Evolutionary conservation across 306 rosid genomes (phyloP), one percentile per base, ranked within the genome.

Genomic region (Cucurbita ficifolia): DNA sequence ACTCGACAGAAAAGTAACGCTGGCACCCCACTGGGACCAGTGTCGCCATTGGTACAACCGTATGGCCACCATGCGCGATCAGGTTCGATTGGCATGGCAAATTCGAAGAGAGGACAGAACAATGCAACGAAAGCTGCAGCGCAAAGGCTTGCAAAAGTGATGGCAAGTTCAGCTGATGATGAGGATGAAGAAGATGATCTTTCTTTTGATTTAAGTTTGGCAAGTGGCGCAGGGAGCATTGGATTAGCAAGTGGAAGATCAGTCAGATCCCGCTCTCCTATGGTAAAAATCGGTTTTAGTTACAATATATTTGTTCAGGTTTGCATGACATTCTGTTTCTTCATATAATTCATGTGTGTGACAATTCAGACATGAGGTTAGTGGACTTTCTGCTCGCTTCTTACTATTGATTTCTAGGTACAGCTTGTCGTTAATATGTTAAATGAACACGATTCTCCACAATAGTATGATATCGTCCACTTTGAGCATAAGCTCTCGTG

Each of bases 101-200:
- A 70, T 40, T 45, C 76, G 29, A 83, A 86, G 83, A 89, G 88
- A 83, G 80, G 86, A 4, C 96, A 83, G 88, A 91, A 84, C 79
- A 78, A 2, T 22, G 87, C 92, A 14, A 81, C 95, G 7, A 90
- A 89, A 83, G 97, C 99, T 7, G 97, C 99, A 1, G 99, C 99
- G 1, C 96, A 91, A 72, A 86, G 97, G 82, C 96, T 94, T n/a
- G 99, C 96, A n/a, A 92, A 87, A 76, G 97, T 89, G 45, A 94
- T 94, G 99, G 84, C 99, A 61, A 76, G 83, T 72, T 87, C 79
- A 2, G 81, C 75, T 7, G 86, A 82, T 2, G 92, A 84, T 1
- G 84, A 79, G 0, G 94, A 86, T 0, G 96, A 86, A 1, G 97
- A 89, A 0, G 96, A 91, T 3, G 92, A 88, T 33, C 75, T 87